These are phyloP conservation scores for Xylaria venustula DNA, from an alignment of 495 filamentous ascomycete genomes.

Conservation along the genomic window DNA sequence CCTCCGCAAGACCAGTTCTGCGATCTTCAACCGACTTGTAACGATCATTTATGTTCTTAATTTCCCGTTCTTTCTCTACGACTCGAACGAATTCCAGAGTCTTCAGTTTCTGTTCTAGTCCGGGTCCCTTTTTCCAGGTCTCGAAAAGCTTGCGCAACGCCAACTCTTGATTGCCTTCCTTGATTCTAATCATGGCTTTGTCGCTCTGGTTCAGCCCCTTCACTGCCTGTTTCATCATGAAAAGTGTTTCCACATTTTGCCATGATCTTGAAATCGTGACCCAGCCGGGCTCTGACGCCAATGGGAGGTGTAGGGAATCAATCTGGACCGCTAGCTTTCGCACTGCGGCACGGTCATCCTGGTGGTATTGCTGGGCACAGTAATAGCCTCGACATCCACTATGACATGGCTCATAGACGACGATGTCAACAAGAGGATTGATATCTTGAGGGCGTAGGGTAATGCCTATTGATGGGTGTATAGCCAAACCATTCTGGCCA, in stretches of 20 bases:
- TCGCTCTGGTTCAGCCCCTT: constrained; percentile 20
- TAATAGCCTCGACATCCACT: constrained; percentile 26
- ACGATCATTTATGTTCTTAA: constrained; percentile 1
- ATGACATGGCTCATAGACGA: constrained; percentile 31
- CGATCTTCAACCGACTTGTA: constrained; percentile 22
- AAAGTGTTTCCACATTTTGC: constrained; percentile 29
- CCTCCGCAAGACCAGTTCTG: constrained; percentile 21
- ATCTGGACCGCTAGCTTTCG: constrained; percentile 25
- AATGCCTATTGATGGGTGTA: not conserved
- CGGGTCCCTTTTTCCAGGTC: constrained; percentile 22
- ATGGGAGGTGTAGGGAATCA: constrained; percentile 16
- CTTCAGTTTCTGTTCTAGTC: constrained; percentile 6
- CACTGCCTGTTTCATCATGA: constrained; percentile 24
- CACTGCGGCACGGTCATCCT: constrained; percentile 22
- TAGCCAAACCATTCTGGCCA: not conserved
- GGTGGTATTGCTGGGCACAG: constrained; percentile 29
- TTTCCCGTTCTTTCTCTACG: constrained; percentile 15
- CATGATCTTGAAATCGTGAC: constrained; percentile 22
- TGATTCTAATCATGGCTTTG: constrained; percentile 31
- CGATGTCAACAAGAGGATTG: constrained; percentile 20
- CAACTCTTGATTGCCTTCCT: constrained; percentile 13
- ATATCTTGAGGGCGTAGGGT: constrained; percentile 14
- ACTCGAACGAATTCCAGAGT: constrained; percentile 27
- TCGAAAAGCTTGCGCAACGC: constrained; percentile 18
- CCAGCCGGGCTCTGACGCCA: constrained; percentile 22